A percentile compares a stretch with the other conserved stretches of the same genome.
Evolutionary conservation across 345 rosid species (phyloP).

Genomic region (Brassica juncea): DNA sequence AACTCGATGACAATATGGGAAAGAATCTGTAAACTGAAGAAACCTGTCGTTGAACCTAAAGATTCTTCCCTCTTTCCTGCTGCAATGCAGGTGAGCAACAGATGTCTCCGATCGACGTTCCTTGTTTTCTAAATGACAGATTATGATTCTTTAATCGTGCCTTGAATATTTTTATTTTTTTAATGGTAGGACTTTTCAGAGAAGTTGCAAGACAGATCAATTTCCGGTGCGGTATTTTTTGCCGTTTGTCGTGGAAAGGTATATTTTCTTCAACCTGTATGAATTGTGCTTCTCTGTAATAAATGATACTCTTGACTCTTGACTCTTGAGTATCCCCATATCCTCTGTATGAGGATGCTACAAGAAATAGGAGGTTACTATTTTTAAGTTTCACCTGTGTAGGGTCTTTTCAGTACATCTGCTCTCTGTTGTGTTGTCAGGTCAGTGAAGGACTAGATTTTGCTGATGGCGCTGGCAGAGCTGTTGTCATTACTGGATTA

Average conservation of each 20-base stretch:
- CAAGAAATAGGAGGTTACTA: not conserved
- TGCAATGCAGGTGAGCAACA: slow-evolving; percentile 69
- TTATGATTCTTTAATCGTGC: slow-evolving; percentile 17
- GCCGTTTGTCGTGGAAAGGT: slow-evolving; percentile 99
- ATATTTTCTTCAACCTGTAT: slow-evolving; percentile 28
- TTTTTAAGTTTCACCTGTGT: slow-evolving; percentile 5
- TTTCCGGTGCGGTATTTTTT: slow-evolving; percentile 85
- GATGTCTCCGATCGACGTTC: slow-evolving; percentile 13
- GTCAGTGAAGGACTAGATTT: slow-evolving; percentile 99
- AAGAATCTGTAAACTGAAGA: slow-evolving; percentile 89
- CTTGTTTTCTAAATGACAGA: slow-evolving; percentile 11
- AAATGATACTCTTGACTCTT: not conserved
- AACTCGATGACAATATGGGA: slow-evolving; percentile 86
- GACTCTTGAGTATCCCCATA: not conserved
- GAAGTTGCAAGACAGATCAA: slow-evolving; percentile 73
- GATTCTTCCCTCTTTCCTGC: slow-evolving; percentile 72
- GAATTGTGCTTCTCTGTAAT: not conserved
- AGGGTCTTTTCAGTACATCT: slow-evolving; percentile 18
- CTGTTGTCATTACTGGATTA: slow-evolving; percentile 68
- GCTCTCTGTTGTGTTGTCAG: slow-evolving; percentile 48
- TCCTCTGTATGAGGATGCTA: slow-evolving; percentile 13
- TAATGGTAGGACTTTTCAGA: slow-evolving; percentile 73
- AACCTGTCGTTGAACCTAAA: slow-evolving; percentile 93
- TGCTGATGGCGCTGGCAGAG: slow-evolving; percentile 97
- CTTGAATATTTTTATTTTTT: not conserved